These are phyloP conservation scores for Dissophora globulifera DNA, from an alignment of 192 early-diverging fungal species.

Conservation along the genomic window DNA sequence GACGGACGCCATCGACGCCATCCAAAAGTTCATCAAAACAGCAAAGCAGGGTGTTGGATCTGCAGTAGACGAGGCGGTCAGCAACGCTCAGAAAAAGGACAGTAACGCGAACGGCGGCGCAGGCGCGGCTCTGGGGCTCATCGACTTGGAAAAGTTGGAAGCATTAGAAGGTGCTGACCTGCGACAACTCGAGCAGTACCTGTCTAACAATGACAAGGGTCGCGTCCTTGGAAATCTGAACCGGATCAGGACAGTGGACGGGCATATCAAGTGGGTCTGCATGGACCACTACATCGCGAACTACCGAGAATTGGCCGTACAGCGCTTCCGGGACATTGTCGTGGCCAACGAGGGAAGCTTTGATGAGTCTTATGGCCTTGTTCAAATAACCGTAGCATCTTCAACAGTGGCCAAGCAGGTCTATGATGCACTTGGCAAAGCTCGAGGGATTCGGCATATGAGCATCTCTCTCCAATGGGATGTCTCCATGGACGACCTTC, in stretches of 20 bases:
- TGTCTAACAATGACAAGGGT: not conserved
- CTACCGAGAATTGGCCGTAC: not conserved
- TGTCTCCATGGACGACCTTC: constrained; percentile 3
- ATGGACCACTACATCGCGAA: constrained; percentile 10
- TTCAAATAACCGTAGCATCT: too few species aligned
- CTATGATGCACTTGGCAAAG: not conserved
- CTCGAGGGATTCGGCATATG: not conserved
- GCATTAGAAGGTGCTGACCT: constrained; percentile 4
- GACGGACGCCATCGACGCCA: not conserved
- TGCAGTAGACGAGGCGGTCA: not conserved
- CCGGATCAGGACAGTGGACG: not conserved
- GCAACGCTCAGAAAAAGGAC: not conserved
- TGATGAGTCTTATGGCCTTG: too few species aligned
- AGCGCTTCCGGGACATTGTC: not conserved
- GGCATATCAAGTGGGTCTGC: constrained; percentile 12
- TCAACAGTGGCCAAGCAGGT: not conserved
- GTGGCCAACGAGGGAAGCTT: not conserved
- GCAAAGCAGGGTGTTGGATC: not conserved
- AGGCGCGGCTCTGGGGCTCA: not conserved
- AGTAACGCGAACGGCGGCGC: not conserved
- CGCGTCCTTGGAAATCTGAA: constrained; percentile 7
- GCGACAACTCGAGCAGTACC: not conserved
- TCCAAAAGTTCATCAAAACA: not conserved
- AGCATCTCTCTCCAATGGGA: constrained; percentile 6
- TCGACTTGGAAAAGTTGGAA: not conserved